phyloP scores from a whole-genome alignment of 768 basidiomycete genomes.

The Boletus reticulatus region DNA sequence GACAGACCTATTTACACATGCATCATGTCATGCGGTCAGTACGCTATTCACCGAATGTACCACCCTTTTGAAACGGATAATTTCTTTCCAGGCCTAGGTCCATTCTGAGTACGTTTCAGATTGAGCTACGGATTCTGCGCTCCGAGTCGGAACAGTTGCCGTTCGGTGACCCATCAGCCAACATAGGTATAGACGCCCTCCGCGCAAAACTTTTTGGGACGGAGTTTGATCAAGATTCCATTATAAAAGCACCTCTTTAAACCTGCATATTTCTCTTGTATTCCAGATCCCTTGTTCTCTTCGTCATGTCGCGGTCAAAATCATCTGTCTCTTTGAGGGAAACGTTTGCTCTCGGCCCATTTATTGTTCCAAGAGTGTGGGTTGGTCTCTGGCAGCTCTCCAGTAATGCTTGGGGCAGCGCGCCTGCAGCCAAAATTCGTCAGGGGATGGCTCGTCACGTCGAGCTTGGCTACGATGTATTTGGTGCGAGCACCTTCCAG shows the following conservation, averaged over 20 bases:
- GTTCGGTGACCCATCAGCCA: background rate
- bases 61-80: background rate
- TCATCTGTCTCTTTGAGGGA: constrained; percentile 30
- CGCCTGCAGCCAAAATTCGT: constrained; percentile 61
- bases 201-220: constrained; percentile 19
- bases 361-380: constrained; percentile 64
- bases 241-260: constrained; percentile 17
- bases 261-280: constrained; percentile 5
- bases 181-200: constrained; percentile 1
- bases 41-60: constrained; percentile 8
- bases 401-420: constrained; percentile 82
- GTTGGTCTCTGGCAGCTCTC: constrained; percentile 85
- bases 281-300: constrained; percentile 9
- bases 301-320: constrained; percentile 21
- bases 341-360: constrained; percentile 55
- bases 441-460: constrained; percentile 65
- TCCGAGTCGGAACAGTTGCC: constrained; percentile 13
- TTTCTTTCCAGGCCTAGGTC: constrained; percentile 1
- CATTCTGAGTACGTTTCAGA: constrained; percentile 9
- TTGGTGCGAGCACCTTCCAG: constrained; percentile 32
- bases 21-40: constrained; percentile 15
- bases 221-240: constrained; percentile 30
- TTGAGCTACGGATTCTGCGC: background rate
- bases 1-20: constrained; percentile 5
- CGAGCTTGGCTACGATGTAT: constrained; percentile 50